These are phyloP conservation scores for Annona squamosa DNA, from an alignment of 164 flowering plant species.

Conservation along the genomic window DNA sequence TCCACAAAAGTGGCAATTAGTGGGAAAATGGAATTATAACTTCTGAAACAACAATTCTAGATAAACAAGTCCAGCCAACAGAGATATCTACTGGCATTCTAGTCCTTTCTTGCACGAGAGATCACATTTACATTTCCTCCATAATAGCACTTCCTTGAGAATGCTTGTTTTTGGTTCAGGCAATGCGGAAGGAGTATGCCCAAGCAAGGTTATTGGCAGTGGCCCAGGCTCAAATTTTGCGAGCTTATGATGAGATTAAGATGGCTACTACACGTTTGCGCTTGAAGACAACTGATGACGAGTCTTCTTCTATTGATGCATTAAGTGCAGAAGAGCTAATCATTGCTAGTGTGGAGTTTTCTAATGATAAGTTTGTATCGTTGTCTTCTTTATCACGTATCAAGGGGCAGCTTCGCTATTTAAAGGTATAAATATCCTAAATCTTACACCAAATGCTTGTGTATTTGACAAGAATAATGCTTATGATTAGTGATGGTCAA, in stretches of 20 bases:
- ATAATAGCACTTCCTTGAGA: too few relatives aligned
- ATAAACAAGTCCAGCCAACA: too few relatives aligned
- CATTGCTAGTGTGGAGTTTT: slow-evolving; percentile 43
- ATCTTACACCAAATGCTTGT: neutral
- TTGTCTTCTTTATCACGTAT: slow-evolving; percentile 41
- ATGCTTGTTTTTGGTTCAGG: slow-evolving; percentile 26
- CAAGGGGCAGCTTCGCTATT: slow-evolving; percentile 83
- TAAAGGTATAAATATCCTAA: slow-evolving; percentile 45
- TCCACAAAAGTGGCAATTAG: too few relatives aligned
- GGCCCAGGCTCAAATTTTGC: slow-evolving; percentile 75
- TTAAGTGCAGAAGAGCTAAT: slow-evolving; percentile 51
- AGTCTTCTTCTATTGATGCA: slow-evolving; percentile 50
- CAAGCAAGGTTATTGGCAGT: slow-evolving; percentile 72
- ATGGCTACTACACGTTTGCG: slow-evolving; percentile 84
- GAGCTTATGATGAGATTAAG: slow-evolving; percentile 88
- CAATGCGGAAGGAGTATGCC: slow-evolving; percentile 78
- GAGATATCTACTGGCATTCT: too few relatives aligned
- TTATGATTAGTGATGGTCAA: neutral
- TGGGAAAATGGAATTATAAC: too few relatives aligned
- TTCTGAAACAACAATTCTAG: too few relatives aligned
- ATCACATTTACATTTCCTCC: too few relatives aligned
- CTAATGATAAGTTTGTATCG: slow-evolving; percentile 63
- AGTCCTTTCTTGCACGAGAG: too few relatives aligned
- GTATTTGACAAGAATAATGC: neutral
- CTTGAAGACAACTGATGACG: slow-evolving; percentile 52